Evolutionary conservation across 257 asterid species (phyloP), one percentile per base, ranked within the genome.

Genomic region (Craterostigma plantagineum): DNA sequence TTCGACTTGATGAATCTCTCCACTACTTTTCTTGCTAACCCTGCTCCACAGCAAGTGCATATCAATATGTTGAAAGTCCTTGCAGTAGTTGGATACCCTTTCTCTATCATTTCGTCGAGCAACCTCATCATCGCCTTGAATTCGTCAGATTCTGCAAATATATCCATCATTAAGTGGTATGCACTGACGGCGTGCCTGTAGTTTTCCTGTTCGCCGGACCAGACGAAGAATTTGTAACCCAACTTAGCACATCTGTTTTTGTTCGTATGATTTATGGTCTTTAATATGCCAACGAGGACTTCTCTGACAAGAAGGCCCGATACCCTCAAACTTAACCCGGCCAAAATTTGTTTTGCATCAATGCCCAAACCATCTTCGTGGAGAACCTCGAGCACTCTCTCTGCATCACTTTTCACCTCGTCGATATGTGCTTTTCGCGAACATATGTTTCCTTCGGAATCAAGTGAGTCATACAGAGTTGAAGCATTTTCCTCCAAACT

Each of bases 81-180:
- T 23, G 95, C 95, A 38, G 95, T 72, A 13, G 72, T 70, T 13
- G 93, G 80, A 65, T 70, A 75, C 42, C 91, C 84, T 61, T 75
- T 75, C 59, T 72, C 94, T 10, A 46, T 65, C 98, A 90, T 90
- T 45, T 90, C 95, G 14, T 83, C 91, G 2, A 77, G 58, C 39
- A 83, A 64, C 58, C 94, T 79, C 91, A 83, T 76, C 98, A 90
- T 90, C 11, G 93, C 92, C 63, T 75, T 77, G 41, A 76, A 72
- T 54, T 90, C 95, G 54, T 77, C 84, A 1, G 86, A 62, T 51
- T 77, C 77, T 0, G 95, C 72, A 61, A 83, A 90, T 37, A 90
- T 79, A 56, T 66, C 68, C 86, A 90, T 63, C 75, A 79, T 61
- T 54, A 79, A 37, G 60, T 90, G 92, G 64, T 90, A 90, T 7